A percentile compares a stretch with the other conserved stretches of the same genome.
phyloP scores from a whole-genome alignment of 208 protist species.

The Acanthamoeba divionensis region DNA sequence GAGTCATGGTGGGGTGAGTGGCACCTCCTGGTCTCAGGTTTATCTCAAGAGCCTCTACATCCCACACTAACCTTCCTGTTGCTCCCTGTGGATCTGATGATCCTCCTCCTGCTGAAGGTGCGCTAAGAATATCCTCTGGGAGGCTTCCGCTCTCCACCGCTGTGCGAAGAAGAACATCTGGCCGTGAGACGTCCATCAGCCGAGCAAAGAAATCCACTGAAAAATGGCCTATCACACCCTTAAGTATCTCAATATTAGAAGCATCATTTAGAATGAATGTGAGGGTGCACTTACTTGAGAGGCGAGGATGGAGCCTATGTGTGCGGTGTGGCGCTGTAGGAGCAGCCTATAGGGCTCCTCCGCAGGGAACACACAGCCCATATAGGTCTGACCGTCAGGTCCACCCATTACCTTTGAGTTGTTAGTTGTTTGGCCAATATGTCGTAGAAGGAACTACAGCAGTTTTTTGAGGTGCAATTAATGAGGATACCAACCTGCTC shows the following conservation, averaged over 20 bases:
- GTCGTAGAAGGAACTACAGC: too few relatives aligned
- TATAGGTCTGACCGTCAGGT: not conserved
- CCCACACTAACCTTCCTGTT: not conserved
- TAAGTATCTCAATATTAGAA: not conserved
- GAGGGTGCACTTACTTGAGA: not conserved
- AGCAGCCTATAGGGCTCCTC: not conserved
- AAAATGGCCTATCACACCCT: not conserved
- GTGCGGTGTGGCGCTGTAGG: not conserved
- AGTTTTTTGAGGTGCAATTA: not conserved
- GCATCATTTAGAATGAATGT: not conserved
- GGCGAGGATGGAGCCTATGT: not conserved
- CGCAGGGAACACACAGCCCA: not conserved
- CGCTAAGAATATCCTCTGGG: not conserved
- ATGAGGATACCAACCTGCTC: not conserved
- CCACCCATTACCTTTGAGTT: constrained; percentile 1
- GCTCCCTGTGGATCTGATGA: not conserved
- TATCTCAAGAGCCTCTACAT: not conserved
- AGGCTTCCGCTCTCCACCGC: not conserved
- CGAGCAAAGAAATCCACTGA: not conserved
- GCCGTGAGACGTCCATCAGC: not conserved
- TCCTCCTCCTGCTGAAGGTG: not conserved
- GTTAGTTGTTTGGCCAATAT: not conserved
- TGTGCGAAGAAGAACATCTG: not conserved
- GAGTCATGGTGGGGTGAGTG: constrained; percentile 8
- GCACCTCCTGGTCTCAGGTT: not conserved